Conservation (phyloP, 108 stramenopile genomes). For the Discostella stelligeroides region DNA sequence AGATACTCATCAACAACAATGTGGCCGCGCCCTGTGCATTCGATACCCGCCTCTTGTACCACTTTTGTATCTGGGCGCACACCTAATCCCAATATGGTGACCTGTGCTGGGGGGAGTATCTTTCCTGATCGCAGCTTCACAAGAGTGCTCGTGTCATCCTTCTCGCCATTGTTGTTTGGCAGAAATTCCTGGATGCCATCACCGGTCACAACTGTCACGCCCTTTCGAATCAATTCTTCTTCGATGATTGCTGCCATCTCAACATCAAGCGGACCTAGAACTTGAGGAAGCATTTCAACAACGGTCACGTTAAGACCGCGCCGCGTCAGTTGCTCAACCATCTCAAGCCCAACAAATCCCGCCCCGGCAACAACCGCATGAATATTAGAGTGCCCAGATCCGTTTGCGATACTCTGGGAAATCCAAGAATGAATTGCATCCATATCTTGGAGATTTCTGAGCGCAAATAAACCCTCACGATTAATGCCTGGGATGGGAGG, state of each 20-base stretch:
- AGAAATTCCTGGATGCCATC: conserved; percentile 65
- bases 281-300: conserved; percentile 71
- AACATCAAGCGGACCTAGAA: conserved; percentile 63
- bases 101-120: conserved; percentile 58
- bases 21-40: conserved; percentile 55
- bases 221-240: conserved; percentile 48
- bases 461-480: conserved; percentile 57
- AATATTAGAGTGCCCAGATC: conserved; percentile 16
- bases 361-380: conserved; percentile 79
- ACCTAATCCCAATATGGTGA: conserved; percentile 72
- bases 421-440: conserved; percentile 62
- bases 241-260: conserved; percentile 72
- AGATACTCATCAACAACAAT: conserved; percentile 63
- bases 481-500: conserved; percentile 76
- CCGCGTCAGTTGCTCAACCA: conserved; percentile 72
- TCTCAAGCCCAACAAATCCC: conserved; percentile 73
- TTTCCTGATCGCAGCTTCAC: conserved; percentile 58
- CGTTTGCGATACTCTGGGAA: conserved; percentile 7
- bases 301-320: conserved; percentile 61
- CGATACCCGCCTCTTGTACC: conserved; percentile 62
- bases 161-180: conserved; percentile 39
- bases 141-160: conserved; percentile 49
- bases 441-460: conserved; percentile 77
- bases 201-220: conserved; percentile 59
- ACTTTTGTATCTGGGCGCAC: conserved; percentile 69